Base-by-base conservation (phyloP, 2,329 filamentous ascomycete species). In the Dichotomopilus funicola region DNA sequence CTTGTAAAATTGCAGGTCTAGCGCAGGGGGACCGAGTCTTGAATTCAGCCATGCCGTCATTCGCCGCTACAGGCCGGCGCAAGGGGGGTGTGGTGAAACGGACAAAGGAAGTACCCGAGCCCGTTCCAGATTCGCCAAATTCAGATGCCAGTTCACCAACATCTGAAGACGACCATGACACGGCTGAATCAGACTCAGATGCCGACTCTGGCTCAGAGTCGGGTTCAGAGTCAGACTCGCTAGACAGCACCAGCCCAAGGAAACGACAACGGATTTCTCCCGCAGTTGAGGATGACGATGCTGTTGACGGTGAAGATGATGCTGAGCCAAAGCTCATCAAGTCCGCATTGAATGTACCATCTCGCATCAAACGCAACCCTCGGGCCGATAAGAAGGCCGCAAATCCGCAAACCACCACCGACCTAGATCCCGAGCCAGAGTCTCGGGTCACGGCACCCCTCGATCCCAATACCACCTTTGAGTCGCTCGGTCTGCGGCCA, bases 401-500 rank as follows among this genome's bases (percentile, higher is more conserved):
- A 47, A 43, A 51, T 27, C 38, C 54, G 8, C 45, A 43, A 36
- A 19, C 44, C 19, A 27, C 55, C 8, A 38, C 44, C 31, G 38
- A 55, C 1, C 31, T 35, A 36, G 41, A 53, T 3, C 51, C 55
- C 13, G 55, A 61, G 38, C 55, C 59, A 4, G 51, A 42, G 31
- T 53, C 58, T 38, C 56, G 63, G 40, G 73, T 79, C 54, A 70
- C 75, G 49, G 81, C 79, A 3, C 78, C 80, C 10, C 75, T 75
- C 31, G 79, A 83, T 63, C 72, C 74, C 48, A 78, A 83, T 67
- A 74, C 79, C 13, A 87, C 80, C 7, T 96, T 96, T 67, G 80
- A 84, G 13, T 81, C 83, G 9, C 73, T 96, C 51, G 76, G 82
- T 50, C 85, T 96, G 45, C 80, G 83, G 40, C 89, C 89, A 69